A percentile compares a stretch with the other conserved stretches of the same genome.
These are phyloP conservation scores for Tulasnella sp. DNA, from an alignment of 768 basidiomycete species.

Conservation along the genomic window DNA sequence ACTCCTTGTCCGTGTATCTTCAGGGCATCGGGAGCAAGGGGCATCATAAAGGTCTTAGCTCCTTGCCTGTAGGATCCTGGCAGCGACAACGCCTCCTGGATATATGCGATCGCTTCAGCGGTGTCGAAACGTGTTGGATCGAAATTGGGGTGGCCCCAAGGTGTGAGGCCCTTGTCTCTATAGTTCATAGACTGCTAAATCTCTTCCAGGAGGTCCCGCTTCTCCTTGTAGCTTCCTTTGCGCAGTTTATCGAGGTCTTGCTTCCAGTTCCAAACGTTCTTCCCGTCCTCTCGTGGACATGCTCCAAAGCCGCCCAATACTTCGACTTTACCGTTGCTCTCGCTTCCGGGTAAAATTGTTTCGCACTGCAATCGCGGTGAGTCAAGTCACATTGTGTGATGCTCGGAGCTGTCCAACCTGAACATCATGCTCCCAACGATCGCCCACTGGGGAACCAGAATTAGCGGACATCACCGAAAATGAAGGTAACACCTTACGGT, in stretches of 20 bases:
- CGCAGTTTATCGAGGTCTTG: neutral
- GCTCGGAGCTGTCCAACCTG: neutral
- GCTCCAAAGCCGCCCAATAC: constrained; percentile 3
- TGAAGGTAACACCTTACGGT: neutral
- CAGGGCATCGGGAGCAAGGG: neutral
- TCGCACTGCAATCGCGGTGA: neutral
- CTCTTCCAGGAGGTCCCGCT: neutral
- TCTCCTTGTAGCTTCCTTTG: neutral
- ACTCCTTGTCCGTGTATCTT: neutral
- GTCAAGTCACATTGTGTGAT: neutral
- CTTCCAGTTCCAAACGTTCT: neutral
- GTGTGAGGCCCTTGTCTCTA: no score
- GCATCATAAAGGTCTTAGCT: neutral
- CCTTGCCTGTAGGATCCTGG: neutral
- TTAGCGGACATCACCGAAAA: neutral
- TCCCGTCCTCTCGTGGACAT: neutral
- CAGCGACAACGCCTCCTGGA: neutral
- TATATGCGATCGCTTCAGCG: neutral
- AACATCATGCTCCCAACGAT: neutral
- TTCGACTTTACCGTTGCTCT: neutral
- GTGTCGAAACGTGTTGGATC: neutral
- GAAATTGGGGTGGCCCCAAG: neutral
- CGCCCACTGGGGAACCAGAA: neutral
- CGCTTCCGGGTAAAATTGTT: neutral
- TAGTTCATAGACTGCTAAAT: neutral